These are phyloP conservation scores for Pseudopithomyces maydicus DNA, from an alignment of 2,329 filamentous ascomycete species.

Conservation along the genomic window DNA sequence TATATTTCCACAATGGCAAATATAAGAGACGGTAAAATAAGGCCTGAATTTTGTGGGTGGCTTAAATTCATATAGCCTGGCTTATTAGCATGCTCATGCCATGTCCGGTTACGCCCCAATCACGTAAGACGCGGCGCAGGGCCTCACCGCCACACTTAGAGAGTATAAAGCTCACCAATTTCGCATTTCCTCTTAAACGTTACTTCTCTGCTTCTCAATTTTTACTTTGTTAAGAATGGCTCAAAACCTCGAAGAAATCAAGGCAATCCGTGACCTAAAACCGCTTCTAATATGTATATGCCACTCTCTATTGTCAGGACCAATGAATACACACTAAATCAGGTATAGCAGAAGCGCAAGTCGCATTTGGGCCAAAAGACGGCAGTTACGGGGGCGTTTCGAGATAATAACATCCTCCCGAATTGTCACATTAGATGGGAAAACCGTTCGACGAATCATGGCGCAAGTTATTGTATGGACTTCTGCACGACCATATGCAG, in stretches of 20 bases:
- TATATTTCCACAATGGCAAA: neutral
- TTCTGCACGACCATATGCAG: neutral
- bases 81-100: neutral
- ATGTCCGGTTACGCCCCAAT: neutral
- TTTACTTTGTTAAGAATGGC: neutral
- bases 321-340: slow-evolving; percentile 1
- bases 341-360: neutral
- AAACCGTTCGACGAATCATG: neutral
- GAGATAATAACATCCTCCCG: slow-evolving; percentile 1
- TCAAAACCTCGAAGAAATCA: neutral
- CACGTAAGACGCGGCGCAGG: slow-evolving; percentile 1
- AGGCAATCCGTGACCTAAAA: slow-evolving; percentile 2
- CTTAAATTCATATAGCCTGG: neutral
- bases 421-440: neutral
- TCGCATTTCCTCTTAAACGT: neutral
- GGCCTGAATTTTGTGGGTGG: neutral
- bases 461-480: neutral
- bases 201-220: slow-evolving; percentile 1
- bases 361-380: neutral
- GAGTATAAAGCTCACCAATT: neutral
- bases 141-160: neutral
- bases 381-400: neutral
- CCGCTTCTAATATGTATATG: neutral
- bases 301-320: neutral
- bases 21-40: neutral